These are phyloP conservation scores for Boletus edulis DNA, from an alignment of 768 basidiomycete genomes.

Conservation along the genomic window DNA sequence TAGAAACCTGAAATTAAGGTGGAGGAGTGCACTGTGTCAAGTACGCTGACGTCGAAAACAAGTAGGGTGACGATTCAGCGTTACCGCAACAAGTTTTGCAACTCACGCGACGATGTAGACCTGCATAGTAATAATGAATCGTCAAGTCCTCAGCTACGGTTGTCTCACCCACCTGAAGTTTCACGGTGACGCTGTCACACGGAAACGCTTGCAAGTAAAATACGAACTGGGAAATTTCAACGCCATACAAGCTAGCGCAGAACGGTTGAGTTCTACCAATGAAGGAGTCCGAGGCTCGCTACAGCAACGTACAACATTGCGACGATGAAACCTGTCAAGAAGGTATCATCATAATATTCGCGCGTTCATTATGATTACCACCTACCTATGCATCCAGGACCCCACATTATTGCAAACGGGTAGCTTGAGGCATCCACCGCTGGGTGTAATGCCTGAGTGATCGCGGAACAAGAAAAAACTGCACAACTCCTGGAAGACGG, in stretches of 20 bases:
- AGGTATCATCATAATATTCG: neutral
- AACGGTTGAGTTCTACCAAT: neutral
- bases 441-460: neutral
- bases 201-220: conserved; percentile 5
- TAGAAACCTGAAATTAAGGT: neutral
- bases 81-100: neutral
- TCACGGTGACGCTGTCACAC: neutral
- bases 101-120: conserved; percentile 8
- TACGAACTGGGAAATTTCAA: conserved; percentile 9
- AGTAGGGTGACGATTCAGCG: neutral
- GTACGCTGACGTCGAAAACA: neutral
- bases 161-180: neutral
- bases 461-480: neutral
- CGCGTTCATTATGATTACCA: neutral
- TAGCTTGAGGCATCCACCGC: neutral
- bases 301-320: conserved; percentile 3
- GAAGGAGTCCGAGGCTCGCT: too few relatives aligned
- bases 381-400: conserved; percentile 10
- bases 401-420: neutral
- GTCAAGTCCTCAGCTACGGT: too few relatives aligned
- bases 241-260: conserved; percentile 3
- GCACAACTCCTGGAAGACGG: neutral
- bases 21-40: conserved; percentile 3
- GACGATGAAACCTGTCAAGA: neutral
- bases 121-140: neutral